These are phyloP conservation scores for Fragaria nilgerrensis DNA, from an alignment of 306 rosid genomes.

Conservation along the genomic window DNA sequence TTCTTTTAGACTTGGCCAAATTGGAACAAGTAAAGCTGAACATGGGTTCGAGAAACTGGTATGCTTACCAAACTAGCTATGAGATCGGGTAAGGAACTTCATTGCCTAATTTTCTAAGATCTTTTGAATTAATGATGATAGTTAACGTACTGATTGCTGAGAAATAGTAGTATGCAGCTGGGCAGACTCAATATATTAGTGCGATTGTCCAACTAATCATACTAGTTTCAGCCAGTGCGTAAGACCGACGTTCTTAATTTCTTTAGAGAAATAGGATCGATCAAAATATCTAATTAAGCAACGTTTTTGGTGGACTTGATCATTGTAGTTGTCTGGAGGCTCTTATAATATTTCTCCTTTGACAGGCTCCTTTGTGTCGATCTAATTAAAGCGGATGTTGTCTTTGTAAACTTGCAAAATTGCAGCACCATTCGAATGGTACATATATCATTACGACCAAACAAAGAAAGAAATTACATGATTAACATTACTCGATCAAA, in stretches of 20 bases:
- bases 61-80: not conserved
- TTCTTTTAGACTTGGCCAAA: not conserved
- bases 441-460: no score
- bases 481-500: no score
- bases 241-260: not conserved
- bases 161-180: not conserved
- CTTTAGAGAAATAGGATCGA: not conserved
- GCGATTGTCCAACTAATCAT: not conserved
- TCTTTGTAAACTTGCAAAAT: not conserved
- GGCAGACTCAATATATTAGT: not conserved
- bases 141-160: not conserved
- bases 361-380: not conserved
- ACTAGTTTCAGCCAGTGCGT: not conserved
- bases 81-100: not conserved
- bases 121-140: not conserved
- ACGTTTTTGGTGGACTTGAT: not conserved
- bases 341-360: not conserved
- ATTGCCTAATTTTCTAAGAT: not conserved
- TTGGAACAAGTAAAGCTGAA: not conserved
- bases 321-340: not conserved
- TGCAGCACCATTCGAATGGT: no score
- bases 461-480: no score
- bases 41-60: not conserved
- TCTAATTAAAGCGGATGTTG: not conserved
- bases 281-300: not conserved